These are phyloP conservation scores for Achlya hypogyna DNA, from an alignment of 352 stramenopile species.

Conservation along the genomic window DNA sequence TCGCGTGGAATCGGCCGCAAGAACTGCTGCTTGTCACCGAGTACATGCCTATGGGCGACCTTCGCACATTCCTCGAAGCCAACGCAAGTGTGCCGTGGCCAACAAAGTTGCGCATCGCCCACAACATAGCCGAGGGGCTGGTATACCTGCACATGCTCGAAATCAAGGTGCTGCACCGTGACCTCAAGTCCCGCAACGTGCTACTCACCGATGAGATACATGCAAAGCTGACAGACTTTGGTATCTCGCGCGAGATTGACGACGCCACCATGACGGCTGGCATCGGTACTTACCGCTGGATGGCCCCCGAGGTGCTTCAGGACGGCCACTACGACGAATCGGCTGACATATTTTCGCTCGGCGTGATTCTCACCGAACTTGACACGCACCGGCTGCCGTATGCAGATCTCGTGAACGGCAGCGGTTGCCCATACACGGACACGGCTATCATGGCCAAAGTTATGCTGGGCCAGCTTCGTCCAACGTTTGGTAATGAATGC, in stretches of 20 bases:
- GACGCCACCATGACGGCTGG: slow-evolving; percentile 60
- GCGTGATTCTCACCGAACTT: slow-evolving; percentile 72
- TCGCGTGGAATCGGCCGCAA: slow-evolving; percentile 55
- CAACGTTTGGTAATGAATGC: background rate
- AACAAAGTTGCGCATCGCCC: slow-evolving; percentile 61
- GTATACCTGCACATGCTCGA: slow-evolving; percentile 64
- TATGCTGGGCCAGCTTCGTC: background rate
- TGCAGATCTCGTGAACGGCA: background rate
- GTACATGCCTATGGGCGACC: slow-evolving; percentile 59
- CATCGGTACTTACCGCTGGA: slow-evolving; percentile 41
- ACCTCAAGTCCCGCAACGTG: slow-evolving; percentile 61
- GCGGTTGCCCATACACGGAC: background rate
- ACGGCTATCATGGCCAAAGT: slow-evolving; percentile 13
- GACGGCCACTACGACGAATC: slow-evolving; percentile 47
- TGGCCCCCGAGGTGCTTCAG: slow-evolving; percentile 45
- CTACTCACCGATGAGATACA: slow-evolving; percentile 43
- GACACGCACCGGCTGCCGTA: slow-evolving; percentile 23
- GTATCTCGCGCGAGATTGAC: slow-evolving; percentile 46
- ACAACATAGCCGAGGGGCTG: slow-evolving; percentile 54
- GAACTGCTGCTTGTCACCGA: slow-evolving; percentile 50
- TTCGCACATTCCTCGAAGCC: slow-evolving; percentile 41
- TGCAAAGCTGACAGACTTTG: slow-evolving; percentile 61
- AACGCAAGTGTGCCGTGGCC: slow-evolving; percentile 37
- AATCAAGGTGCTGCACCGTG: slow-evolving; percentile 49
- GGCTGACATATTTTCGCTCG: slow-evolving; percentile 45